Evolutionary conservation across 108 stramenopile genomes (phyloP), one percentile per base, ranked within the genome.

Genomic region (Nannochloropsis salina): DNA sequence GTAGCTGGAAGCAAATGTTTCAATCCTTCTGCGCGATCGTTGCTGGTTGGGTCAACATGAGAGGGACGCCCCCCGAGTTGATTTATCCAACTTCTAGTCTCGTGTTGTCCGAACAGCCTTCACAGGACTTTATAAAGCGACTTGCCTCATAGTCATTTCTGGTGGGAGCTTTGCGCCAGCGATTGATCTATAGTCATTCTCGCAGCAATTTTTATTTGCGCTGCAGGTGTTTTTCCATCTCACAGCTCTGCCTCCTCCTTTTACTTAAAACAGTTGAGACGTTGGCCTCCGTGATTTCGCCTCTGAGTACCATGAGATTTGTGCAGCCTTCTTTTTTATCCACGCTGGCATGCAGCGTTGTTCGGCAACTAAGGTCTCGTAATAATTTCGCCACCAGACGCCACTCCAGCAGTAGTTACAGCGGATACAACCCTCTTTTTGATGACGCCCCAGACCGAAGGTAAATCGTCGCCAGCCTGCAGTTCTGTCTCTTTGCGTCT

Each of bases 401-500:
- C 61, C 15, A n/a, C 61, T 6, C 20, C 61, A 74, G 61, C 61
- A 74, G 61, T n/a, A 74, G 61, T n/a, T 4, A 74, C 3, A 74
- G 61, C 61, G n/a, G 61, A 15, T 74, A 74, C 61, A 8, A 74
- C 8, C 61, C 61, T 74, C 61, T 74, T 6, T 74, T 74, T 8
- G 61, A 74, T 6, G 61, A 74, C 61, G 61, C n/a, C 15, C 61
- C 61, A n/a, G 61, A 74, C 61, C 61, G 61, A 74, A 74, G 61
- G 61, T 74, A 74, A 74, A 6, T 74, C 20, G 3, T 51, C 6
- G 15, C 61, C 6, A 3, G 4, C 4, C n/a, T n/a, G 61, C 15
- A n/a, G 20, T 74, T n/a, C n/a, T 74, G 2, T 15, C 61, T 74
- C 2, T 74, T 51, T 51, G 1, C 0, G 10, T 51, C 15, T 51